phyloP scores from a whole-genome alignment of 176 grass and related monocot genomes.

The Olyra latifolia region DNA sequence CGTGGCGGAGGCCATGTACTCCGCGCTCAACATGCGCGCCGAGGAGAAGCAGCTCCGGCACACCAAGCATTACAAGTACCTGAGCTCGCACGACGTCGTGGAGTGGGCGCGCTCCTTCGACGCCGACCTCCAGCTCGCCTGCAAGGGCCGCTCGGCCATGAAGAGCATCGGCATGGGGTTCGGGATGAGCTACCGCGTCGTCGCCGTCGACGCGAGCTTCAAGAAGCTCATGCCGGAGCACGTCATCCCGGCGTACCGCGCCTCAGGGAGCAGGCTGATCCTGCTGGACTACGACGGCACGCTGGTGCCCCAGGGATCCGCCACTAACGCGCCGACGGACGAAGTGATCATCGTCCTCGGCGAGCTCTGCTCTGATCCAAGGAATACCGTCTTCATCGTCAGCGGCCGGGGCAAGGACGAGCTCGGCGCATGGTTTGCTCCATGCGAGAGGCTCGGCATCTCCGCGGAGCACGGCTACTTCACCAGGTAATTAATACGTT shows the following conservation, averaged over 20 bases:
- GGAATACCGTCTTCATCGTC: conserved; percentile 46
- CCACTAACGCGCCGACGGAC: not conserved
- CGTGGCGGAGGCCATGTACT: conserved; percentile 41
- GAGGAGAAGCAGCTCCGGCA: conserved; percentile 43
- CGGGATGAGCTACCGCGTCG: conserved; percentile 36
- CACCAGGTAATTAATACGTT: too few relatives aligned
- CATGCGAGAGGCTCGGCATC: conserved; percentile 48
- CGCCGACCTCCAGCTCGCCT: conserved; percentile 23
- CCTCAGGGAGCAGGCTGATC: conserved; percentile 24
- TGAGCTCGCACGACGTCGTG: conserved; percentile 37
- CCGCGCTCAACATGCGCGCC: conserved; percentile 37
- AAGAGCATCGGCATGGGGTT: conserved; percentile 30
- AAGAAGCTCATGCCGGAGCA: conserved; percentile 17
- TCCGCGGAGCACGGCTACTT: conserved; percentile 49
- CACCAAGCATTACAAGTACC: conserved; percentile 33
- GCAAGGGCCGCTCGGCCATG: not conserved
- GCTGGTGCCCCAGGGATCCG: conserved; percentile 9
- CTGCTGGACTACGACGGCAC: conserved; percentile 51
- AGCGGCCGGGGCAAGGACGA: conserved; percentile 46
- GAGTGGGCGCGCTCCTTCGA: conserved; percentile 41
- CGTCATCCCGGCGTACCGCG: conserved; percentile 19
- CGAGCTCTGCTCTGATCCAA: conserved; percentile 23
- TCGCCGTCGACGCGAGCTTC: conserved; percentile 10
- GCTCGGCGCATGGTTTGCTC: conserved; percentile 31
- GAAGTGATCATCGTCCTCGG: conserved; percentile 4